Percentiles rank a stretch among this genome's conserved stretches.
These are phyloP conservation scores for Venustampulla echinocandica DNA, from an alignment of 495 filamentous ascomycete species.

Conservation along the genomic window DNA sequence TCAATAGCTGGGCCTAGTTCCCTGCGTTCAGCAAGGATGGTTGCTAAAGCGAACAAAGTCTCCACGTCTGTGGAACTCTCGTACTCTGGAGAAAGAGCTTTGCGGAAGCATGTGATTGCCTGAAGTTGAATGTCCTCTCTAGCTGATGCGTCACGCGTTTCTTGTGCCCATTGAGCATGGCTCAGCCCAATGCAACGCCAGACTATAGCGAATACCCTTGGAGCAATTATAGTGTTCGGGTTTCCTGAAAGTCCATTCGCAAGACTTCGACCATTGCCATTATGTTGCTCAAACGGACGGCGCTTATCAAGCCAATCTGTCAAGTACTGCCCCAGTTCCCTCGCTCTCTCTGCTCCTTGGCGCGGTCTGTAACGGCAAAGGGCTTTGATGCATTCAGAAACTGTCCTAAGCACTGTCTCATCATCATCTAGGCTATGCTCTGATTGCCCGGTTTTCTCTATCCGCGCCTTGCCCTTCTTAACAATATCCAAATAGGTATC, in stretches of 20 bases:
- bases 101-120: constrained; percentile 65
- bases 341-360: constrained; percentile 68
- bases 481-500: constrained; percentile 86
- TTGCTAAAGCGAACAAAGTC: constrained; percentile 68
- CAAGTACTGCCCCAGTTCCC: constrained; percentile 53
- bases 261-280: constrained; percentile 22
- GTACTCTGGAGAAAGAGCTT: constrained; percentile 55
- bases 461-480: constrained; percentile 66
- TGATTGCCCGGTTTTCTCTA: constrained; percentile 62
- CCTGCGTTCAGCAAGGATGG: constrained; percentile 71
- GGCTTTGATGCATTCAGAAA: constrained; percentile 66
- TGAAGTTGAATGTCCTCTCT: constrained; percentile 60
- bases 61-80: constrained; percentile 55
- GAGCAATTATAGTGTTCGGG: constrained; percentile 10
- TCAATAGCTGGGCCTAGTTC: constrained; percentile 70
- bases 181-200: constrained; percentile 77
- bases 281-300: constrained; percentile 24
- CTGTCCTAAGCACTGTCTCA: constrained; percentile 61
- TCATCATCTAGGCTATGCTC: constrained; percentile 73
- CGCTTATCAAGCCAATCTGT: constrained; percentile 54
- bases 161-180: constrained; percentile 74
- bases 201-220: constrained; percentile 49
- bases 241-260: constrained; percentile 26
- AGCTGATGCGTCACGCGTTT: constrained; percentile 62
- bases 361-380: constrained; percentile 72